Base-by-base conservation (phyloP, 2,329 filamentous ascomycete genomes). In the Trichoderma brevicompactum region DNA sequence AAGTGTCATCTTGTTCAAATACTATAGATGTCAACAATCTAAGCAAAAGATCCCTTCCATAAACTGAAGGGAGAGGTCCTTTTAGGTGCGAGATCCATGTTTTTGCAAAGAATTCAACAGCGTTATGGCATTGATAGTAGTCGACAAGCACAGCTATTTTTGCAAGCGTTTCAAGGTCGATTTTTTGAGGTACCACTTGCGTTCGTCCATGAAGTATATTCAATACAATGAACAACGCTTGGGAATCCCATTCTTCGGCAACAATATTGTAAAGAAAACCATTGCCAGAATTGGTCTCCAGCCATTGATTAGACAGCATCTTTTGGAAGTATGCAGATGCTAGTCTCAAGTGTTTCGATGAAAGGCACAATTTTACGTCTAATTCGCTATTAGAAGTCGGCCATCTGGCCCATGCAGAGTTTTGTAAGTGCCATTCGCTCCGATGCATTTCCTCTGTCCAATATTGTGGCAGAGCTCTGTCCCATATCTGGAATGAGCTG, bases 71-170 rank as follows among this genome's bases (percentile, higher is more conserved):
- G 36, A 34, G 17, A 17, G 23, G 23, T 28, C 23, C 23, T 28
- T 46, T 17, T 5, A 8, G 12, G 13, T 7, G 1, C 3, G 23
- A 5, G n/a, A 38, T 50, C 63, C 54, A 65, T 6, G 32, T 13
- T 7, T 54, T 19, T 3, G 40, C 75, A 53, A 80, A 81, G 0
- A 77, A 67, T 41, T 81, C 75, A 0, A 81, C 75, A 0, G 77
- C 76, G 55, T 82, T 79, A 7, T 75, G 69, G 68, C 80, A 79
- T 54, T 75, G 71, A 67, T 80, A 81, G 40, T 77, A 77, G 66
- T 82, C 78, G 3, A 80, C 76, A 12, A 83, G 70, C 2, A 78
- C 72, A 6, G 79, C 78, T 2, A 84, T 72, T 55, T 80, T 78
- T 10, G 76, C 76, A 9, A 84, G 73, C 8, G 74, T 71, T 9